These are phyloP conservation scores for Neurospora sublineolata DNA, from an alignment of 495 filamentous ascomycete species.

Conservation along the genomic window DNA sequence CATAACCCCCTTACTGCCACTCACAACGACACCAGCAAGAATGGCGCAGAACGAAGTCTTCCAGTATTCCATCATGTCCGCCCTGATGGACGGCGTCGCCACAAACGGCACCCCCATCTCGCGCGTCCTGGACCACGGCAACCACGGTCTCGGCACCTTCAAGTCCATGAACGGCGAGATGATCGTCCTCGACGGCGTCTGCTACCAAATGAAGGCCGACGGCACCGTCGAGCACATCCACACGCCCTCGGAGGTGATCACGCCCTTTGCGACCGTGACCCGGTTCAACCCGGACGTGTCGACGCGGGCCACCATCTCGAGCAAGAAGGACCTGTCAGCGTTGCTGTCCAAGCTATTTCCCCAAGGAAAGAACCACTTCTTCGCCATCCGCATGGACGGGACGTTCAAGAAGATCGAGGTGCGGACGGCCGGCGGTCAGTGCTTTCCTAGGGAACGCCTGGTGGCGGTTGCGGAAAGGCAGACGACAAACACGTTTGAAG, in stretches of 20 bases:
- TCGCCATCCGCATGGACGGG: conserved; percentile 29
- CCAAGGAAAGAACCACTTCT: conserved; percentile 26
- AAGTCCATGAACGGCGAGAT: conserved; percentile 39
- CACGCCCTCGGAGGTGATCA: conserved; percentile 12
- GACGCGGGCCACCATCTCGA: conserved; percentile 9
- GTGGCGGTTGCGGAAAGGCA: conserved; percentile 32
- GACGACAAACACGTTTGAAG: conserved; percentile 22
- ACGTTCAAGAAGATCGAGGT: conserved; percentile 25
- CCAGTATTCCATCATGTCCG: conserved; percentile 40
- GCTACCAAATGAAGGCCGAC: conserved; percentile 36
- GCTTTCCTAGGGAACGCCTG: conserved; percentile 25
- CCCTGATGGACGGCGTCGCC: conserved; percentile 42
- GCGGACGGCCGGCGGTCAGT: conserved; percentile 27
- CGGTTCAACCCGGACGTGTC: conserved; percentile 21
- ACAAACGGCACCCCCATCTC: conserved; percentile 27
- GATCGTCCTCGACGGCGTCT: conserved; percentile 34
- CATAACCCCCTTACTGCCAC: neutral
- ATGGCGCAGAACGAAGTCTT: conserved; percentile 35
- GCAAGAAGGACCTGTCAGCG: conserved; percentile 26
- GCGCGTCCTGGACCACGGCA: conserved; percentile 29
- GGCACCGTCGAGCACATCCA: conserved; percentile 22
- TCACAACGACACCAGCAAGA: neutral
- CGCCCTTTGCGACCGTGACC: conserved; percentile 36
- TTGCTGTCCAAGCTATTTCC: conserved; percentile 27
- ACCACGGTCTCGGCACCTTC: conserved; percentile 44